phyloP scores from a whole-genome alignment of 2,329 filamentous ascomycete species.

The Penicillium crustosum region DNA sequence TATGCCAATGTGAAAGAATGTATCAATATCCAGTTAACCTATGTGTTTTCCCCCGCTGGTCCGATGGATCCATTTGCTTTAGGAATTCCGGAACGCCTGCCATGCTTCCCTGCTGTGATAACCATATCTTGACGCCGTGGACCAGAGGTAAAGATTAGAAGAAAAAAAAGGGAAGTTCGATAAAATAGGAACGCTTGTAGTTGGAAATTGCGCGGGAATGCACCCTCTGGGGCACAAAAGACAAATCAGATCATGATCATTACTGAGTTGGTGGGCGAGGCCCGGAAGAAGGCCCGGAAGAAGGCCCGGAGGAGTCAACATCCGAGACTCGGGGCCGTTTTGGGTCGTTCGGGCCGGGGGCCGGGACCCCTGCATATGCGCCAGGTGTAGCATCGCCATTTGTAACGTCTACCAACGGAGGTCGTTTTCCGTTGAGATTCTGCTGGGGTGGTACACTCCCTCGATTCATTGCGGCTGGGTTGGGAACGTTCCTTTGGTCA shows the following conservation, averaged over 20 bases:
- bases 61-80: background rate
- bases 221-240: background rate
- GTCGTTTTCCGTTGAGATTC: slow-evolving; percentile 43
- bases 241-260: slow-evolving; percentile 2
- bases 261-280: slow-evolving; percentile 9
- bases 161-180: background rate
- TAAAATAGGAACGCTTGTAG: background rate
- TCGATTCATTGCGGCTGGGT: slow-evolving; percentile 21
- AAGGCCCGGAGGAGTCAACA: slow-evolving; percentile 8
- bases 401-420: slow-evolving; percentile 48
- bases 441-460: slow-evolving; percentile 26
- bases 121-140: background rate
- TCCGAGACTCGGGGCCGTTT: slow-evolving; percentile 35
- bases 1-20: background rate
- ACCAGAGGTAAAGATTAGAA: background rate
- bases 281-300: slow-evolving; percentile 10
- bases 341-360: slow-evolving; percentile 28
- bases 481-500: slow-evolving; percentile 27
- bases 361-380: slow-evolving; percentile 26
- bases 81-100: background rate
- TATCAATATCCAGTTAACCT: background rate
- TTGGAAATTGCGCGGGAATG: background rate
- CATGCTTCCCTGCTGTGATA: background rate
- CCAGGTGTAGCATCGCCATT: slow-evolving; percentile 33
- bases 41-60: background rate